phyloP scores from a whole-genome alignment of 331 rosid species.

The Spiraea crenata region DNA sequence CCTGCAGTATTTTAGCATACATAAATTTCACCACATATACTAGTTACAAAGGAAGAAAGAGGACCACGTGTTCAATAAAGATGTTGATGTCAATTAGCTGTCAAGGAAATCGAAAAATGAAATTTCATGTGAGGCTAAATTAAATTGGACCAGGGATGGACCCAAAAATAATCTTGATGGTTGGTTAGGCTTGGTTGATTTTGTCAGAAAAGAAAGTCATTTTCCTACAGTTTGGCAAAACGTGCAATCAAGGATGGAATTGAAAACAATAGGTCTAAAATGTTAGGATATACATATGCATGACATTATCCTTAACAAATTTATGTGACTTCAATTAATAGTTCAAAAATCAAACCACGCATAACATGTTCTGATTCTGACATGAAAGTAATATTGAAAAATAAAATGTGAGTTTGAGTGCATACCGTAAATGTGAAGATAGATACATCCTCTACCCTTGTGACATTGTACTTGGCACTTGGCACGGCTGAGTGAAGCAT shows the following conservation, averaged over 20 bases:
- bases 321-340: background rate
- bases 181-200: too few species aligned
- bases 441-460: conserved; percentile 59
- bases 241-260: background rate
- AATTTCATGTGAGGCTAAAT: background rate
- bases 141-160: background rate
- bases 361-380: too few species aligned
- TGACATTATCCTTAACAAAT: background rate
- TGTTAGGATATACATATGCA: too few species aligned
- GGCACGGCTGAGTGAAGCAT: conserved; percentile 69
- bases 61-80: conserved; percentile 5
- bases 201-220: background rate
- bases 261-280: background rate
- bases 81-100: background rate
- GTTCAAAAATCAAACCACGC: too few species aligned
- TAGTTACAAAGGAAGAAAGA: background rate
- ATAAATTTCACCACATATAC: background rate
- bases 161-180: background rate
- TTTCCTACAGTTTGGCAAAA: background rate
- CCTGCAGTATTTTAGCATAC: conserved; percentile 36
- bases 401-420: background rate
- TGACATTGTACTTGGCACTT: conserved; percentile 39
- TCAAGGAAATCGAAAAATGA: conserved; percentile 4
- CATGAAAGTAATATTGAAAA: too few species aligned
- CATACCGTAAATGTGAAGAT: conserved; percentile 63